Conservation (phyloP, 2,329 filamentous ascomycete species). For the Nothomitra cinnamomea region DNA sequence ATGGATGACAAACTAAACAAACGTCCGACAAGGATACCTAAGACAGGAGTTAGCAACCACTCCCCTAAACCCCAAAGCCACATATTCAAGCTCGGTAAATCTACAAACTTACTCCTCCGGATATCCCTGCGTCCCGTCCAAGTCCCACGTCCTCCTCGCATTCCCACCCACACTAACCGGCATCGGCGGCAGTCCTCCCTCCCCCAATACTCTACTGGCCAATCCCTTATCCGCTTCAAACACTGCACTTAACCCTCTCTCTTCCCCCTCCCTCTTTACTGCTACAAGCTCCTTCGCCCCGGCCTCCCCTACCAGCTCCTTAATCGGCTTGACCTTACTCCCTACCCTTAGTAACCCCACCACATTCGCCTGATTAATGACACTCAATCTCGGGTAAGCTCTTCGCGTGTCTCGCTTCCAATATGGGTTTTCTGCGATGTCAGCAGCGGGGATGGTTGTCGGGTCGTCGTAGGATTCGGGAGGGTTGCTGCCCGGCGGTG, state of each 20-base stretch:
- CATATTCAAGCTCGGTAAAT: background rate
- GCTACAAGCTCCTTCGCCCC: conserved; percentile 59
- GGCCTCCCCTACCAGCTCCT: conserved; percentile 61
- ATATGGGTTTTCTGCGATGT: conserved; percentile 84
- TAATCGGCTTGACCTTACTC: conserved; percentile 54
- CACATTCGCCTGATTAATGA: conserved; percentile 68
- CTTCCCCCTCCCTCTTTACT: conserved; percentile 57
- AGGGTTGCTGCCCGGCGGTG: conserved; percentile 56
- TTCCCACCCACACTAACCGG: conserved; percentile 43
- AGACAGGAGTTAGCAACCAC: background rate
- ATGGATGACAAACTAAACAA: background rate
- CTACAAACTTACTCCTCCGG: background rate
- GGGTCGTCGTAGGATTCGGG: conserved; percentile 63
- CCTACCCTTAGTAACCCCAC: conserved; percentile 75
- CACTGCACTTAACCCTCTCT: conserved; percentile 52
- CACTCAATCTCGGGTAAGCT: conserved; percentile 62
- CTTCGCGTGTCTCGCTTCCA: conserved; percentile 88
- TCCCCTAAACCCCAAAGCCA: background rate
- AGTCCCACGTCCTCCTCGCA: background rate
- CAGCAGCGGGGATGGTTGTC: conserved; percentile 65
- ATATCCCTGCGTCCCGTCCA: background rate
- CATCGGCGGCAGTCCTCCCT: conserved; percentile 70
- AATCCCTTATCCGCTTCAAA: conserved; percentile 48
- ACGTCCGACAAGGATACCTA: conserved; percentile 2
- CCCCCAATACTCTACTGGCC: conserved; percentile 44